Evolutionary conservation across 495 filamentous ascomycete genomes (phyloP).

Genomic region (Tricharina praecox): DNA sequence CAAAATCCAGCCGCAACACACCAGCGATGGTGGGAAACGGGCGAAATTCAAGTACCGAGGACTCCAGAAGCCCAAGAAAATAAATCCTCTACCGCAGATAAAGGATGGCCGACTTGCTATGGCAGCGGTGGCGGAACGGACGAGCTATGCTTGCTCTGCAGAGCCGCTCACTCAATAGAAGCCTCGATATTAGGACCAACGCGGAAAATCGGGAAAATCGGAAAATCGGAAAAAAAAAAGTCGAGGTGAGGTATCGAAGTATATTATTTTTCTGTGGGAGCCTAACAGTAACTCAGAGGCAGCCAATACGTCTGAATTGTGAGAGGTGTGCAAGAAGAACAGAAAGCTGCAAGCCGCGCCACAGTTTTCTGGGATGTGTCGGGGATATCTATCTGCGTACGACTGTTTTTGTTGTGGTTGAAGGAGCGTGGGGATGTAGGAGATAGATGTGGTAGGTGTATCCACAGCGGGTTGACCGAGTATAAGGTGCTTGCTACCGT

Average conservation of each 20-base stretch:
- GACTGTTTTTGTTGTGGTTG: too few species aligned
- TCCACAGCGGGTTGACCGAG: too few species aligned
- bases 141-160: neutral
- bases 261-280: too few species aligned
- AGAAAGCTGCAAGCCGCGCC: too few species aligned
- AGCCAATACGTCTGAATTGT: too few species aligned
- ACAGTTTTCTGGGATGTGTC: too few species aligned
- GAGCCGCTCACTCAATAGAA: constrained; percentile 1
- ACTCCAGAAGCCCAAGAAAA: constrained; percentile 1
- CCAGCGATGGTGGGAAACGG: neutral
- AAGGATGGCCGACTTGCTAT: neutral
- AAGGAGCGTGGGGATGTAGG: too few species aligned
- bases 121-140: neutral
- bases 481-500: too few species aligned
- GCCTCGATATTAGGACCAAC: neutral
- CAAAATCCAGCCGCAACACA: neutral
- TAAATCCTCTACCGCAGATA: neutral
- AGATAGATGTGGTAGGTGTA: too few species aligned
- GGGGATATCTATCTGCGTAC: too few species aligned
- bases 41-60: neutral
- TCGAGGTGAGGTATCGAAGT: neutral
- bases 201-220: neutral
- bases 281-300: too few species aligned
- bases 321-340: too few species aligned
- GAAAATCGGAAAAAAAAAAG: constrained; percentile 1